A percentile compares a stretch with the other conserved stretches of the same genome.
These are phyloP conservation scores for Chaetomidium leptoderma DNA, from an alignment of 495 filamentous ascomycete species.

Conservation along the genomic window DNA sequence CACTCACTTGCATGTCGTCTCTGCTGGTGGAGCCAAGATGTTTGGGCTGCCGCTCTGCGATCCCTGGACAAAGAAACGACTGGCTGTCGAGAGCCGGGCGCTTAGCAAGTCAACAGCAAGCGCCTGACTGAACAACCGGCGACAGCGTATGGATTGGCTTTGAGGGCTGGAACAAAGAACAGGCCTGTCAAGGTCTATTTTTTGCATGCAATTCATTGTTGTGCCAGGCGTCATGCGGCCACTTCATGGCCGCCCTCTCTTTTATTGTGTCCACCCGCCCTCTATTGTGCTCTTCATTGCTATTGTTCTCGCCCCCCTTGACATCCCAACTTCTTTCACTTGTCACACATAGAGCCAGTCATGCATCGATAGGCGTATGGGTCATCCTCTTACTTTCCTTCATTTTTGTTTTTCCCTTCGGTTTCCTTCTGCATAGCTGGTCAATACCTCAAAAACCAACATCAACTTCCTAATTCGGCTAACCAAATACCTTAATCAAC, in stretches of 20 bases:
- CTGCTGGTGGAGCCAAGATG: constrained; percentile 2
- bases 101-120: constrained; percentile 7
- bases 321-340: constrained; percentile 3
- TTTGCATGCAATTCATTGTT: not conserved
- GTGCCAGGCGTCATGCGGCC: constrained; percentile 13
- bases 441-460: constrained; percentile 16
- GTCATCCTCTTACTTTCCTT: constrained; percentile 12
- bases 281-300: constrained; percentile 16
- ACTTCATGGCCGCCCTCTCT: not conserved
- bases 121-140: constrained; percentile 9
- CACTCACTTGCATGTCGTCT: not conserved
- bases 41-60: constrained; percentile 25
- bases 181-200: constrained; percentile 9
- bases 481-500: constrained; percentile 8
- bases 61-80: constrained; percentile 21
- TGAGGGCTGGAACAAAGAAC: constrained; percentile 13
- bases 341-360: constrained; percentile 18
- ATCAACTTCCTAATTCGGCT: constrained; percentile 12
- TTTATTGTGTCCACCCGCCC: not conserved
- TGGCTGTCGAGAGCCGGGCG: constrained; percentile 24
- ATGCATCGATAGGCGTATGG: constrained; percentile 18
- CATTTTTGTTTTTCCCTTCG: constrained; percentile 16
- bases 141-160: constrained; percentile 14
- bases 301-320: constrained; percentile 23
- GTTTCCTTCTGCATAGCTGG: constrained; percentile 20